Conservation (phyloP, 441 rosid species). For the Adansonia rubrostipa region DNA sequence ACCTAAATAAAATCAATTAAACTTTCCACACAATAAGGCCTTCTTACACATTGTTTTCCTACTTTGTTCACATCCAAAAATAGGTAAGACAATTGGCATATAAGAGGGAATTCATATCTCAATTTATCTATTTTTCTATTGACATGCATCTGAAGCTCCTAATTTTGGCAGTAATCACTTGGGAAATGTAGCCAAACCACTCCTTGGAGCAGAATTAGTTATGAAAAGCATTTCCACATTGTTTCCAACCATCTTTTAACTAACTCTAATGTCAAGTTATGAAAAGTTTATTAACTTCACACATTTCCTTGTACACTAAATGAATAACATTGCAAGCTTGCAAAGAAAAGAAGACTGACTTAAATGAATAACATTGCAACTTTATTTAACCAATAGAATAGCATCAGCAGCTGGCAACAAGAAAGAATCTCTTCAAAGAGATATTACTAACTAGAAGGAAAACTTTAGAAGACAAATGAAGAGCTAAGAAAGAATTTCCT, state of each 20-base stretch:
- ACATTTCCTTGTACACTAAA: constrained; percentile 4
- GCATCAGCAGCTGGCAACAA: not conserved
- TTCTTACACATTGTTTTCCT: constrained; percentile 4
- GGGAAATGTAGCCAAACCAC: constrained; percentile 14
- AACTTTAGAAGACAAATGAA: not conserved
- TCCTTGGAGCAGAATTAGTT: not conserved
- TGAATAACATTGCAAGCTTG: not conserved
- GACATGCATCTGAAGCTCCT: not conserved
- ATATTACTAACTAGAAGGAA: not conserved
- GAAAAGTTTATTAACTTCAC: not conserved
- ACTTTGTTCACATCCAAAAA: constrained; percentile 5
- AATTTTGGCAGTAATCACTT: not conserved
- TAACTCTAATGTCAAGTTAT: not conserved
- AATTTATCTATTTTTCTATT: not conserved
- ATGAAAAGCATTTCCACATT: not conserved
- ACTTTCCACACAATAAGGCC: constrained; percentile 10
- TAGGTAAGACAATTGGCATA: not conserved
- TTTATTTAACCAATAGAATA: not conserved
- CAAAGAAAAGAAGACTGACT: not conserved
- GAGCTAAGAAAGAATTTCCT: constrained; percentile 7
- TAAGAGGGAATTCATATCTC: not conserved
- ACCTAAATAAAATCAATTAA: not conserved
- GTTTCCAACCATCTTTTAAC: constrained; percentile 2
- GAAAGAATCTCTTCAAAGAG: constrained; percentile 14
- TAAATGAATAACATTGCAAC: not conserved